A percentile compares a stretch with the other conserved stretches of the same genome.
Evolutionary conservation across 2,329 filamentous ascomycete genomes (phyloP).

Genomic region (Truncatella angustata): DNA sequence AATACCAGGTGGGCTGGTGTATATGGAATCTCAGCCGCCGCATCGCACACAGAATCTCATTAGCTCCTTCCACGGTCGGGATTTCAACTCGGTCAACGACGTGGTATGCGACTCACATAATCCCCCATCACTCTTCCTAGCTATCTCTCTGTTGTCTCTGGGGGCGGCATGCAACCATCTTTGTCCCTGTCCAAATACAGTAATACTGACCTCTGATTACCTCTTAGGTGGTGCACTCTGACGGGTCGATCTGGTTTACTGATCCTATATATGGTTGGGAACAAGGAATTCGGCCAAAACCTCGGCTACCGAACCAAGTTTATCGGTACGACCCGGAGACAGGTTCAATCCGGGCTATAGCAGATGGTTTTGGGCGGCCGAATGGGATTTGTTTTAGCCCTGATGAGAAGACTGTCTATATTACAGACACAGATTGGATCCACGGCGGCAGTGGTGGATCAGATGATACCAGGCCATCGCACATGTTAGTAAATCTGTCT

Average conservation of each 20-base stretch:
- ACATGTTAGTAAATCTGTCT: neutral
- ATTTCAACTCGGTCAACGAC: conserved; percentile 50
- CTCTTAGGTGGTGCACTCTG: no score
- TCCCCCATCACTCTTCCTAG: no score
- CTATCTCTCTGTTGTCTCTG: no score
- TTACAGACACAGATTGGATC: conserved; percentile 37
- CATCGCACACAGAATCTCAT: conserved; percentile 29
- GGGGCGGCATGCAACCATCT: no score
- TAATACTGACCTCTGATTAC: no score
- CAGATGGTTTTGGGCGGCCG: conserved; percentile 43
- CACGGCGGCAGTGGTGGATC: conserved; percentile 22
- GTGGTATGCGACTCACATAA: conserved; percentile 40
- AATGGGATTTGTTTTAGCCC: conserved; percentile 39
- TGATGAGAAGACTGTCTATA: conserved; percentile 37
- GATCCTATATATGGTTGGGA: conserved; percentile 44
- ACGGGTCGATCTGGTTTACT: conserved; percentile 48
- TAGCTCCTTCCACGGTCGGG: conserved; percentile 39
- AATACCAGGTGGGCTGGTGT: conserved; percentile 27
- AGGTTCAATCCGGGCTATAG: conserved; percentile 43
- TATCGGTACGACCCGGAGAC: conserved; percentile 43
- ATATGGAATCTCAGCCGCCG: conserved; percentile 30
- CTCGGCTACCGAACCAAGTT: conserved; percentile 41
- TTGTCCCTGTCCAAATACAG: no score
- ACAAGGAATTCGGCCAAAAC: conserved; percentile 40
- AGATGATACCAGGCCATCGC: neutral